Evolutionary conservation across 768 basidiomycete species (phyloP).

Genomic region (Tubosaeta sp.): DNA sequence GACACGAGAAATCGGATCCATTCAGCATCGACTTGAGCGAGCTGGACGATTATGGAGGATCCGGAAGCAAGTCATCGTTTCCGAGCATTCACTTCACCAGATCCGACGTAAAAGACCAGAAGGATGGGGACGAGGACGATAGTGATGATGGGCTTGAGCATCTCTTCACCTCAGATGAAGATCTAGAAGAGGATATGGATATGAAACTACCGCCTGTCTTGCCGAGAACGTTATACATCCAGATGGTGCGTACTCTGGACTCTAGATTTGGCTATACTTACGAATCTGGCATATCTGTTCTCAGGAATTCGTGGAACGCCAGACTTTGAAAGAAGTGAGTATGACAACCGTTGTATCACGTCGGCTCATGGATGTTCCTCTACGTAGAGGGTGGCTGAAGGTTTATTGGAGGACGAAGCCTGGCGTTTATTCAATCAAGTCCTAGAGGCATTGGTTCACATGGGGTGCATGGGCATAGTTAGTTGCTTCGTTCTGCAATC

Average conservation of each 20-base stretch:
- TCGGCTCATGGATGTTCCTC: background rate
- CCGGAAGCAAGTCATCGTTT: constrained; percentile 56
- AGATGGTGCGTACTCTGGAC: constrained; percentile 62
- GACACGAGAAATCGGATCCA: constrained; percentile 49
- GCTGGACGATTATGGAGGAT: constrained; percentile 54
- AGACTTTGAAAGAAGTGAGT: constrained; percentile 79
- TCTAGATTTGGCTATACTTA: background rate
- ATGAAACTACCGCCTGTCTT: constrained; percentile 27
- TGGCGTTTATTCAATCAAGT: constrained; percentile 92
- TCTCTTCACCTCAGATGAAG: constrained; percentile 28
- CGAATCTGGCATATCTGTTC: background rate
- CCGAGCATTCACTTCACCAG: constrained; percentile 81
- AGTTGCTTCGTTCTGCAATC: constrained; percentile 23
- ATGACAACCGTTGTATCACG: background rate
- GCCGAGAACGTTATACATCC: constrained; percentile 78
- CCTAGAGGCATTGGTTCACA: constrained; percentile 84
- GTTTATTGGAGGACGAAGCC: constrained; percentile 76
- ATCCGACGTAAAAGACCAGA: constrained; percentile 36
- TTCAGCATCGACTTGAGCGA: constrained; percentile 64
- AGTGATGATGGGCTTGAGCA: constrained; percentile 39
- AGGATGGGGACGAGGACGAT: constrained; percentile 41
- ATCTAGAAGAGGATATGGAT: constrained; percentile 32
- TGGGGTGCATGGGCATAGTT: constrained; percentile 84
- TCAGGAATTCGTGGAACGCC: constrained; percentile 86
- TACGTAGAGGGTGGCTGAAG: constrained; percentile 66